Conservation (phyloP, 306 rosid genomes). For the Spatholobus suberectus region DNA sequence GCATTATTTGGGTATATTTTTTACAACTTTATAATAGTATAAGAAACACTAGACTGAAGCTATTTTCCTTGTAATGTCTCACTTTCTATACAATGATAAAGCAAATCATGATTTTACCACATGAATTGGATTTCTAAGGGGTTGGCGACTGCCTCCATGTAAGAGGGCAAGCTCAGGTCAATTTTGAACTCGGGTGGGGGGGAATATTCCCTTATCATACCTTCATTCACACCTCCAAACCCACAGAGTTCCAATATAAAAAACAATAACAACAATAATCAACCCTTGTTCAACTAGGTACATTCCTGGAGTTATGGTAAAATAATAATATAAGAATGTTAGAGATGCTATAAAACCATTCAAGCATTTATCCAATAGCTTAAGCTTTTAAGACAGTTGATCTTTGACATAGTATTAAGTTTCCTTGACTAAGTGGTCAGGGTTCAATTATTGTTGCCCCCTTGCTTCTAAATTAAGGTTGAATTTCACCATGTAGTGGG, state of each 20-base stretch:
- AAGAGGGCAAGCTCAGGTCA: background rate
- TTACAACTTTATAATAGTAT: background rate
- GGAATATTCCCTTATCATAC: background rate
- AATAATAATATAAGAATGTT: background rate
- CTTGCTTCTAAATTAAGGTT: background rate
- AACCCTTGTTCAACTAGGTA: background rate
- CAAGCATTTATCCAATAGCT: background rate
- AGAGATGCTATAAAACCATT: background rate
- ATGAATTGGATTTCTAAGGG: background rate
- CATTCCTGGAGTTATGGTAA: background rate
- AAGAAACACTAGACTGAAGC: background rate
- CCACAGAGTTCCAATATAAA: background rate
- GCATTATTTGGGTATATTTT: background rate
- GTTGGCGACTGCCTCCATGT: background rate
- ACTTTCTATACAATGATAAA: constrained; percentile 16
- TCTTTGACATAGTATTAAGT: background rate
- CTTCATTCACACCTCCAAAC: background rate
- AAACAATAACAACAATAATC: background rate
- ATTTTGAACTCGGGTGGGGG: background rate
- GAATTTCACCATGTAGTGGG: background rate
- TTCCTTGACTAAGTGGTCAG: background rate
- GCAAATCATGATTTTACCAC: constrained; percentile 5
- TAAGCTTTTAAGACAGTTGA: background rate
- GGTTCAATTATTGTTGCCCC: background rate
- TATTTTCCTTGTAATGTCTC: constrained; percentile 14